Evolutionary conservation across 768 basidiomycete genomes (phyloP).

Genomic region (Pisolithus marmoratus): DNA sequence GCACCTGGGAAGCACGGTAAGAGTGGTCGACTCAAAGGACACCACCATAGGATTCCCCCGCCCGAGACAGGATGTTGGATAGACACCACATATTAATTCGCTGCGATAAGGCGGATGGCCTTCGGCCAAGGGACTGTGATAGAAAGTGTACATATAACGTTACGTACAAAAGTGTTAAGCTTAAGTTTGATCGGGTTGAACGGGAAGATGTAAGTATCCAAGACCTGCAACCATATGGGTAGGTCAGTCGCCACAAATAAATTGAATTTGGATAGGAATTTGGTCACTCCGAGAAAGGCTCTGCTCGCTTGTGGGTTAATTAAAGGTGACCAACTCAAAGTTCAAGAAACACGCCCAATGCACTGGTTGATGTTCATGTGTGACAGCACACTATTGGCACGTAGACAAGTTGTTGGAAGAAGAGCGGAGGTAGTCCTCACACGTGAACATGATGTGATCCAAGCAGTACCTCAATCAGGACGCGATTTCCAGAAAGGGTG

Average conservation of each 20-base stretch:
- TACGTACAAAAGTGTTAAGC: constrained; percentile 15
- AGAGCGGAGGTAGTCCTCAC: not conserved
- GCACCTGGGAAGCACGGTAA: no score
- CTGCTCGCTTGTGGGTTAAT: constrained; percentile 5
- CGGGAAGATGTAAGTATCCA: not conserved
- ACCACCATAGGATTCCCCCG: no score
- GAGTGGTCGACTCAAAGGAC: no score
- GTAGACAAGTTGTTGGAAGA: not conserved
- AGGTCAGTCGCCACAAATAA: not conserved
- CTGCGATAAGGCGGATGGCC: constrained; percentile 9
- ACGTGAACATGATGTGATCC: not conserved
- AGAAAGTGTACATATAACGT: constrained; percentile 12
- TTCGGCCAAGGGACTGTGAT: constrained; percentile 2
- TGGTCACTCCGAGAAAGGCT: constrained; percentile 1
- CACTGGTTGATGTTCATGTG: not conserved
- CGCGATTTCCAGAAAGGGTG: not conserved
- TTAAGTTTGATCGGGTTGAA: constrained; percentile 15
- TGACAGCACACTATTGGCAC: not conserved
- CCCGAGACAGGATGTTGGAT: no score
- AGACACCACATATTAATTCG: not conserved
- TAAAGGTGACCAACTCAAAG: not conserved
- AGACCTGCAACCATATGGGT: constrained; percentile 2
- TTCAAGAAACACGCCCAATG: not conserved
- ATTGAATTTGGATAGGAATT: not conserved
- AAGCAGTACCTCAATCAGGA: not conserved